Percentiles rank a stretch among this genome's conserved stretches.
Conservation (phyloP, 208 protist species). For the Acanthamoeba quina region DNA sequence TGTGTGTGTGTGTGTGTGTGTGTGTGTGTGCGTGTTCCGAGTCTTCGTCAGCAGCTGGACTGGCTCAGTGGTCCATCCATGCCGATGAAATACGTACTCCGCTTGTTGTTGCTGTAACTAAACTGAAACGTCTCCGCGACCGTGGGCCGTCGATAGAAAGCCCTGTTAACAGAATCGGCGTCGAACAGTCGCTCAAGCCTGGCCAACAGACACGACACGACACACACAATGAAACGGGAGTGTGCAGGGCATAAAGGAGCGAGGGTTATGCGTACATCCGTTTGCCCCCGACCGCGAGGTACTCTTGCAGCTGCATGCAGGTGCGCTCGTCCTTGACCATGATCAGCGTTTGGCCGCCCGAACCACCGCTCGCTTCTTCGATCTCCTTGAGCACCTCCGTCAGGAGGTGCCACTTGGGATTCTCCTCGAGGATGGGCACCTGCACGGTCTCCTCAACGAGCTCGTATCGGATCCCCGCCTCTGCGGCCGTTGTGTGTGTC, state of each 20-base stretch:
- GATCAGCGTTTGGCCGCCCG: slow-evolving; percentile 17
- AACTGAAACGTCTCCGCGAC: slow-evolving; percentile 3
- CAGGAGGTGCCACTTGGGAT: slow-evolving; percentile 72
- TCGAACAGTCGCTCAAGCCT: slow-evolving; percentile 48
- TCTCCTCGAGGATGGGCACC: slow-evolving; percentile 58
- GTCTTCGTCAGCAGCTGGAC: too few relatives aligned
- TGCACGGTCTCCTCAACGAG: slow-evolving; percentile 42
- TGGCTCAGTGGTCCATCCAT: too few relatives aligned
- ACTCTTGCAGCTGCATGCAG: slow-evolving; percentile 70
- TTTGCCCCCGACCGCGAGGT: slow-evolving; percentile 2
- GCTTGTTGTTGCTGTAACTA: slow-evolving; percentile 24
- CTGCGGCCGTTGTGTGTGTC: not conserved
- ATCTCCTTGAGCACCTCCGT: slow-evolving; percentile 64
- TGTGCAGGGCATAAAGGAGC: not conserved
- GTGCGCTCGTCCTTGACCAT: slow-evolving; percentile 60
- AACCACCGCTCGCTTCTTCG: not conserved
- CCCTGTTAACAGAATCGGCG: slow-evolving; percentile 12
- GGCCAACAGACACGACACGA: too few relatives aligned
- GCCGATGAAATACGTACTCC: not conserved
- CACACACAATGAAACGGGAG: too few relatives aligned
- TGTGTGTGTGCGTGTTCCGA: not conserved
- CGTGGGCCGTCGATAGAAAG: not conserved
- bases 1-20: not conserved
- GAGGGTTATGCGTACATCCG: not conserved
- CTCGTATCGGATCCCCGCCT: slow-evolving; percentile 15